Evolutionary conservation across 495 filamentous ascomycete genomes (phyloP), one percentile per base, ranked within the genome.

Genomic region (Bombardia bombarda): DNA sequence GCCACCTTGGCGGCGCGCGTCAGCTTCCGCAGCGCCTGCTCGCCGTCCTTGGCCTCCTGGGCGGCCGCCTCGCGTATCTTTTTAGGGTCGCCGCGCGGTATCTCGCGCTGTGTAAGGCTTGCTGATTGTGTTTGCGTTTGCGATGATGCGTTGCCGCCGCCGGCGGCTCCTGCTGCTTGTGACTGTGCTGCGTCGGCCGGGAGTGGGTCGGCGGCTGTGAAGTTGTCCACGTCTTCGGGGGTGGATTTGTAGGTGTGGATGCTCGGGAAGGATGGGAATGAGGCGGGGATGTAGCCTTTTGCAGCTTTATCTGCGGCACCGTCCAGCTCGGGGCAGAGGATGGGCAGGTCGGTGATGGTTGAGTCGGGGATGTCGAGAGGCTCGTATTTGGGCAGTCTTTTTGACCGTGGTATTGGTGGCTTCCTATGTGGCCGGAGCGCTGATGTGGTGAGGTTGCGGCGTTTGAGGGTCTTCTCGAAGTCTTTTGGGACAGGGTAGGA

Each of bases 241-340:
- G 69, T 72, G 47, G 58, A 68, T n/a, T 53, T 61, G 55, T 68
- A 73, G 2, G 67, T 70, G 45, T 72, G 59, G 10, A 66, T 61
- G 46, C 62, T 65, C 1, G 70, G 70, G 30, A 71, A 69, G 5
- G 57, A 38, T 0, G 70, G 68, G 35, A 72, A 71, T 2, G 60
- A 53, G 45, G 47, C 47, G 0, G 70, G 70, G 6, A 72, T 71
- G 54, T 62, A 70, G 0, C 43, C 25, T 34, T 66, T 62, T 18
- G 55, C 43, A 4, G 59, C 59, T 44, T 68, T 70, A 41, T 73
- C 68, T 4, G 58, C 44, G 13, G 56, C 45, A 19, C 70, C 70
- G 24, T 67, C 65, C 6, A 73, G 42, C 41, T 72, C 63, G 38
- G 59, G 41, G 12, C 58, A 58, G 13, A 69, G 52, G 4, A 64